Evolutionary conservation across 441 rosid genomes (phyloP), one percentile per base, ranked within the genome.

Genomic region (Eruca vesicaria): DNA sequence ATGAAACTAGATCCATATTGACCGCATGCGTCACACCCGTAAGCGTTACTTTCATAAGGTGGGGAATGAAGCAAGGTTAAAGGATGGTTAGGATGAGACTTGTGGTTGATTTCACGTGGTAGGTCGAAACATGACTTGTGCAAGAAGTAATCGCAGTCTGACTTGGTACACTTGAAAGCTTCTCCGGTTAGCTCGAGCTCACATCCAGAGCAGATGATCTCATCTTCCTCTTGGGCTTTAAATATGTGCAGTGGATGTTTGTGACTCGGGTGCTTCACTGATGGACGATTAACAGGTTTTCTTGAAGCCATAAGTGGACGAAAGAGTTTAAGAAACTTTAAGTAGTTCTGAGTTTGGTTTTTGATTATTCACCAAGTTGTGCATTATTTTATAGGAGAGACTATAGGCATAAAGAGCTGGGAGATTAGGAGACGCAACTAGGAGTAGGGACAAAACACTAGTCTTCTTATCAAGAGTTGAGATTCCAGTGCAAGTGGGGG

Each of bases 91-190:
- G 73, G 85, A 56, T 83, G 80, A 78, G 73, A 60, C 3, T 81
- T 86, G 80, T 86, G 88, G 48, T 60, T 70, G 31, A 35, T 79
- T 32, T 83, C 75, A 18, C 76, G 84, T 0, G 89, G 87, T 71
- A 85, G 62, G n/a, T 84, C 80, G 21, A 86, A 78, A 74, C 89
- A 87, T 50, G 84, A 70, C 66, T 82, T 68, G 71, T 81, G 84
- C 43, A 74, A 78, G 77, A 82, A 82, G 81, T 77, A 81, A 71
- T 79, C 79, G 18, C 87, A 84, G 0, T 64, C 50, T 2, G 66
- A 43, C 76, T 84, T 82, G 28, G 58, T 56, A 74, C 80, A 75
- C 31, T 78, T 78, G 53, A 78, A 78, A 14, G 81, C 55, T 62
- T 55, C 32, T 0, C 84, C 63, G 56, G 57, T 26, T 3, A 81